Evolutionary conservation across 1,284 basidiomycete genomes (phyloP).

Genomic region (Coriolopsis trogii): DNA sequence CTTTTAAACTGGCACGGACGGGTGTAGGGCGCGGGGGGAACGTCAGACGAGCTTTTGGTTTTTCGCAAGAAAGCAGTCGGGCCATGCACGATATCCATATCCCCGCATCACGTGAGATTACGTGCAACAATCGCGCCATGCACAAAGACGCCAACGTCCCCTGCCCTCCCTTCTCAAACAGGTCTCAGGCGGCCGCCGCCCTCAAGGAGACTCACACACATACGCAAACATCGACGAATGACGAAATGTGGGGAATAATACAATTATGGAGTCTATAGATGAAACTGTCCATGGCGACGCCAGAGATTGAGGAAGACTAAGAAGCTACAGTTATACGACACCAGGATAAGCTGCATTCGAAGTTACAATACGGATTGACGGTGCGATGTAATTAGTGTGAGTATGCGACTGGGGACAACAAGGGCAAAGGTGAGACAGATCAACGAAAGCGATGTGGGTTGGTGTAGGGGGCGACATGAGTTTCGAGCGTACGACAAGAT

Average conservation of each 20-base stretch:
- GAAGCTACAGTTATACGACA: constrained; percentile 1
- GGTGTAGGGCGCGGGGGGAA: background rate
- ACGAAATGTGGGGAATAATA: background rate
- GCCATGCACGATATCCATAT: constrained; percentile 24
- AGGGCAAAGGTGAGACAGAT: too few species aligned
- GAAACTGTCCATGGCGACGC: background rate
- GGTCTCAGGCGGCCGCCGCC: constrained; percentile 4
- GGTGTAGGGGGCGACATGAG: too few species aligned
- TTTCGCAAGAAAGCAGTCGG: constrained; percentile 13
- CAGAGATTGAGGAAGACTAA: too few species aligned
- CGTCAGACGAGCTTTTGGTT: constrained; percentile 19
- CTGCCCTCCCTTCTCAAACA: background rate
- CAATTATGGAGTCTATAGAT: background rate
- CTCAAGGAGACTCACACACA: background rate
- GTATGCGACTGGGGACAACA: background rate
- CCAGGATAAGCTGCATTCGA: background rate
- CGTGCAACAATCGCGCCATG: constrained; percentile 24
- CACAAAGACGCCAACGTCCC: background rate
- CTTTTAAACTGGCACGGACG: constrained; percentile 8
- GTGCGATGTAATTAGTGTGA: background rate
- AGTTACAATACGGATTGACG: background rate
- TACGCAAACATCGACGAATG: background rate
- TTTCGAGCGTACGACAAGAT: too few species aligned
- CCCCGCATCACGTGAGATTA: constrained; percentile 21
- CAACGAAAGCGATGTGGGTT: too few species aligned